Conservation (phyloP, 441 rosid genomes). For the Populus hybrid region DNA sequence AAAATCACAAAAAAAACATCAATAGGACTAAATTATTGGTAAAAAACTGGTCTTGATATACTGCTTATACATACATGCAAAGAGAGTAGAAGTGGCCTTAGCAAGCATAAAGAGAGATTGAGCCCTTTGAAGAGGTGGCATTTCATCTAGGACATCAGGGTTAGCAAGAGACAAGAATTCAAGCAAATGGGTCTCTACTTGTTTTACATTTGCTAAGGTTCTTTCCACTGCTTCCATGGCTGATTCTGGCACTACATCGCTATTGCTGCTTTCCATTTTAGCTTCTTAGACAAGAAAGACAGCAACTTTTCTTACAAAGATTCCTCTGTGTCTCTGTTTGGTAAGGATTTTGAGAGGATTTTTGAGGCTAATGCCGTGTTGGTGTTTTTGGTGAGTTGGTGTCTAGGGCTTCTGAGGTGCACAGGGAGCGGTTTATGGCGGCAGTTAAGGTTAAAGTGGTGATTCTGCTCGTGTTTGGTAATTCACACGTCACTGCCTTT, state of each 20-base stretch:
- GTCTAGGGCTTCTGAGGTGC: constrained; percentile 14
- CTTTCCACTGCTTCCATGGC: constrained; percentile 64
- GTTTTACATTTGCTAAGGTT: constrained; percentile 44
- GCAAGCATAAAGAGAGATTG: constrained; percentile 59
- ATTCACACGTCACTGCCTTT: neutral
- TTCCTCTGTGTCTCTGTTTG: neutral
- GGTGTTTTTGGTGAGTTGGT: neutral
- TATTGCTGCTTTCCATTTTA: constrained; percentile 43
- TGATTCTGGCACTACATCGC: constrained; percentile 52
- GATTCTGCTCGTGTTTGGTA: neutral
- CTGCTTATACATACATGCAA: constrained; percentile 36
- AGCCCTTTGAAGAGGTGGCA: constrained; percentile 76
- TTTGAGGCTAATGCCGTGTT: neutral
- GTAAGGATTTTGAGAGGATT: neutral
- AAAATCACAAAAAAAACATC: constrained; percentile 9
- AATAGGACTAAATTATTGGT: neutral
- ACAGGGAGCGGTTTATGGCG: neutral
- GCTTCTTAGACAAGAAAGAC: neutral
- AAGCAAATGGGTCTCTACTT: constrained; percentile 49
- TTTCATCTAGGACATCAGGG: constrained; percentile 59
- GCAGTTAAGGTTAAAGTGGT: neutral
- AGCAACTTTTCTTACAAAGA: neutral
- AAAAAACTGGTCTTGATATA: neutral
- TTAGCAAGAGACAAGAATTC: constrained; percentile 52
- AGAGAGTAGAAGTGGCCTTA: constrained; percentile 65